Evolutionary conservation across 2,329 filamentous ascomycete species (phyloP), one percentile per base, ranked within the genome.

Genomic region (Dothideomycetes sp.): DNA sequence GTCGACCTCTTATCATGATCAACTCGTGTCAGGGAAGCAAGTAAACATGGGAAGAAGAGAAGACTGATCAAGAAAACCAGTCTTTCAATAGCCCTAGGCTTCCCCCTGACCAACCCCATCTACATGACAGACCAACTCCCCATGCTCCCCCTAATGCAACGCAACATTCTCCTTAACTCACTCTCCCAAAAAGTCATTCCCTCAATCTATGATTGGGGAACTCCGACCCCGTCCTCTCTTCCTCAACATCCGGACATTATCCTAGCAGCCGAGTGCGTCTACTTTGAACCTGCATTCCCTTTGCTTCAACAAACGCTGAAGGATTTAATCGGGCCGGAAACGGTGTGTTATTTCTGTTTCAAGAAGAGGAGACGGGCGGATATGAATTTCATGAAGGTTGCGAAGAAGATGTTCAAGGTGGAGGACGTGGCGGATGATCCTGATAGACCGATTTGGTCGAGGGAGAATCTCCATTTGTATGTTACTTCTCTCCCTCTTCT

Each of bases 251-350:
- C 87, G 13, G 78, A 88, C 53, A 70, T 94, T 41, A 79, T 98
- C 42, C 73, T 96, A n/a, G 91, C 91, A 3, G 89, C 88, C 28
- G 91, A 96, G 61, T 96, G 89, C 63, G 87, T 94, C 34, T 98
- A 96, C 67, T 94, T 94, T 60, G 91, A 96, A 62, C 87, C 89
- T 3, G 85, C 91, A 1, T 96, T 96, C 56, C 88, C 89, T 20
- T 69, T 95, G 23, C 72, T 98, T 33, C 73, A 91, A 55, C 67
- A 78, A 48, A 96, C 89, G 5, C 65, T 96, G 49, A 68, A 74
- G 45, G 78, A 84, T 47, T 69, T 95, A 33, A 69, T 94, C 49
- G 73, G 75, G 12, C 72, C 70, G 3, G 58, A 69, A 8, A 76
- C 76, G 0, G 61, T 87, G 30, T 87, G 81, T 59, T 81, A 82